Conservation (phyloP, 768 basidiomycete species). For the Fibroporia radiculosa region DNA sequence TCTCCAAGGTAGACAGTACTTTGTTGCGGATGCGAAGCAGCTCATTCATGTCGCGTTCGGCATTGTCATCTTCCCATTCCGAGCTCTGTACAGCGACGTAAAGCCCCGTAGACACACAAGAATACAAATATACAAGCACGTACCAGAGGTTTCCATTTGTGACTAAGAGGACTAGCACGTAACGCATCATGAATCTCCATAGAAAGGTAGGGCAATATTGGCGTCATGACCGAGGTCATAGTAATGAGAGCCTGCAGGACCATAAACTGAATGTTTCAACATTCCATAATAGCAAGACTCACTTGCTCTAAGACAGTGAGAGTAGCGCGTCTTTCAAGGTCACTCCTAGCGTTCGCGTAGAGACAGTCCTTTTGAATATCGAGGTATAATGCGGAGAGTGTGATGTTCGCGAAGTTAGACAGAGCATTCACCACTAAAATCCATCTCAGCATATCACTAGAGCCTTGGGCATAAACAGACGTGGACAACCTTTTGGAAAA, state of each 20-base stretch:
- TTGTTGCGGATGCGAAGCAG: conserved; percentile 53
- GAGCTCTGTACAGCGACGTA: conserved; percentile 30
- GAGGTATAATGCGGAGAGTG: conserved; percentile 86
- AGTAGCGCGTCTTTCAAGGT: conserved; percentile 51
- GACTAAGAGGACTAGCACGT: conserved; percentile 41
- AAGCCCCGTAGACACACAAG: neutral
- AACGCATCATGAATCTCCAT: conserved; percentile 68
- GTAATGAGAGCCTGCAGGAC: conserved; percentile 50
- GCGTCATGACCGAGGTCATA: conserved; percentile 67
- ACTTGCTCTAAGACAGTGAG: conserved; percentile 71
- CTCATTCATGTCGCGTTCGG: conserved; percentile 53
- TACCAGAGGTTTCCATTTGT: conserved; percentile 76
- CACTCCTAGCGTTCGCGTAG: conserved; percentile 57
- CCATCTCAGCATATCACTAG: conserved; percentile 4
- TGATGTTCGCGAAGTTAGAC: conserved; percentile 72
- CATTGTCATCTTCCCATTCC: conserved; percentile 55
- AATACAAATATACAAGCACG: conserved; percentile 16
- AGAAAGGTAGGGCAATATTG: conserved; percentile 83
- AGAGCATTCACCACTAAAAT: conserved; percentile 61
- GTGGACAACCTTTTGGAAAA: conserved; percentile 67
- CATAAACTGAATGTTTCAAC: neutral
- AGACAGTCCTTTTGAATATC: conserved; percentile 87
- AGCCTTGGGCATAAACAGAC: neutral
- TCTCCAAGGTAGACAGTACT: conserved; percentile 65
- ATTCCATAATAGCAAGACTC: neutral